Conservation (phyloP, 352 stramenopile species). For the Pythium vanterpoolii region DNA sequence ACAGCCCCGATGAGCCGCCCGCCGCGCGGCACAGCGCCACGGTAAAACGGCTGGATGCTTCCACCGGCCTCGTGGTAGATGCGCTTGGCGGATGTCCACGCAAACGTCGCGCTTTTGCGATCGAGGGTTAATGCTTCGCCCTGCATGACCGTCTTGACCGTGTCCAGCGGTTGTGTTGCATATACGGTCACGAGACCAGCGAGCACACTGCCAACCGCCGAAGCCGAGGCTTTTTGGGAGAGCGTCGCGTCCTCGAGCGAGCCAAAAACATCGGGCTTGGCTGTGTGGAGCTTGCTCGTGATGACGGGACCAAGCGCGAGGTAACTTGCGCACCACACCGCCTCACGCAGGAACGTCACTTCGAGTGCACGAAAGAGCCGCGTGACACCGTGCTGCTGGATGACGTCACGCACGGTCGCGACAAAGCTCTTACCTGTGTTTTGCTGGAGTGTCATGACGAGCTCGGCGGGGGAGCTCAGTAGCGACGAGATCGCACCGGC, state of each 20-base stretch:
- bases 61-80: conserved; percentile 51
- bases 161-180: conserved; percentile 79
- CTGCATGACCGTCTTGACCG: conserved; percentile 85
- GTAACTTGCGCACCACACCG: conserved; percentile 76
- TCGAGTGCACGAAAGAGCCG: conserved; percentile 62
- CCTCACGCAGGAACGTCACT: conserved; percentile 60
- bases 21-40: conserved; percentile 66
- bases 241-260: conserved; percentile 38
- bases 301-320: conserved; percentile 73
- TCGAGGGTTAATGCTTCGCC: conserved; percentile 56
- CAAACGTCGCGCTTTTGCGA: conserved; percentile 31
- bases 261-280: conserved; percentile 56
- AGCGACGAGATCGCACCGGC: conserved; percentile 59
- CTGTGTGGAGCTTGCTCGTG: conserved; percentile 53
- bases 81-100: conserved; percentile 36
- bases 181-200: conserved; percentile 72
- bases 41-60: conserved; percentile 52
- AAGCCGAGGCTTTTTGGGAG: conserved; percentile 62
- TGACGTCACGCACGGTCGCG: conserved; percentile 55
- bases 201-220: conserved; percentile 58
- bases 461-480: conserved; percentile 68
- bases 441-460: conserved; percentile 87
- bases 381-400: conserved; percentile 35
- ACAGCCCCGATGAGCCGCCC: conserved; percentile 79
- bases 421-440: conserved; percentile 71